Conservation (phyloP, 257 asterid species). For the Coffea canephora region DNA sequence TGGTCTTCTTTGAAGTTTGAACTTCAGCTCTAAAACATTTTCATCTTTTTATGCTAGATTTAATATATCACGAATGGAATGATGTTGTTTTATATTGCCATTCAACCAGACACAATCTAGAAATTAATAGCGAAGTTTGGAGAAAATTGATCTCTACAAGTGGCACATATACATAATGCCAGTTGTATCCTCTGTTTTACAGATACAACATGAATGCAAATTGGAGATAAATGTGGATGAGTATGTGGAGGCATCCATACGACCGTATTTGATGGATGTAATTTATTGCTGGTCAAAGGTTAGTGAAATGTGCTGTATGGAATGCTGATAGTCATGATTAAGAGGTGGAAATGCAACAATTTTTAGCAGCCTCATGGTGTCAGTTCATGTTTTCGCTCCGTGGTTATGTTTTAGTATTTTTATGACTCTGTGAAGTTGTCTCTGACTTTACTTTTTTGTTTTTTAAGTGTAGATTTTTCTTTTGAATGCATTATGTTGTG, state of each 20-base stretch:
- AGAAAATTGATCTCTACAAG: neutral
- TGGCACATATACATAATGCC: neutral
- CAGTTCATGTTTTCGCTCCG: neutral
- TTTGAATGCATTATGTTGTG: neutral
- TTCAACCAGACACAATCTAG: neutral
- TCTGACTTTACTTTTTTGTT: neutral
- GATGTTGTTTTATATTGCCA: neutral
- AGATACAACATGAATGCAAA: conserved; percentile 98
- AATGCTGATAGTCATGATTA: neutral
- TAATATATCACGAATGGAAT: neutral
- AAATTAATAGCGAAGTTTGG: neutral
- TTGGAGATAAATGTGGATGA: conserved; percentile 90
- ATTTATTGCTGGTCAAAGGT: conserved; percentile 98
- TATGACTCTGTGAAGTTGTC: neutral
- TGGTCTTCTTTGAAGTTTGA: neutral
- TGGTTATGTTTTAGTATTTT: neutral
- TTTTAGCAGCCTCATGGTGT: neutral
- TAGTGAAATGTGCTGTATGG: conserved; percentile 13
- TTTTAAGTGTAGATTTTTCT: neutral
- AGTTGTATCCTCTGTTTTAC: conserved; percentile 10
- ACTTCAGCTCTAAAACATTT: neutral
- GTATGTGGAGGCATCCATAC: conserved; percentile 86
- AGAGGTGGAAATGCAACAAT: neutral
- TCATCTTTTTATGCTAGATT: neutral
- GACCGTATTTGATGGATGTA: conserved; percentile 95